Base-by-base conservation (phyloP, 2,329 filamentous ascomycete species). In the Helminthosporium solani region DNA sequence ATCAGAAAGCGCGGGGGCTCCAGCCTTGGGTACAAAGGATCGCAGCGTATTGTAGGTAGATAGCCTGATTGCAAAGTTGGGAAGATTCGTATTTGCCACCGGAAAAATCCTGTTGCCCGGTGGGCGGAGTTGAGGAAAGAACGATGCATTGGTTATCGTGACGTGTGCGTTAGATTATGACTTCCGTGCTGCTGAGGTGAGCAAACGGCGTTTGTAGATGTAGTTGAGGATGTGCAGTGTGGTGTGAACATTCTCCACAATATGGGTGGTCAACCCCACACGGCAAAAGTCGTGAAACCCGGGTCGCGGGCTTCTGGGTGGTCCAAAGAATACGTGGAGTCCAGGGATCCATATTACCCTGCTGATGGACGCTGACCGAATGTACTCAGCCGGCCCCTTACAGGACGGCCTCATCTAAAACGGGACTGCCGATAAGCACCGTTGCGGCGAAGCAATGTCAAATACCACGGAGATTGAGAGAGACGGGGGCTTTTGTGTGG, bases 211-310 rank as follows among this genome's bases (percentile, higher is more conserved):
- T 18, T 34, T 31, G 23, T 27, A 7, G 11, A 48, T 40, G 42
- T 34, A 47, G 44, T 51, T 44, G 49, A 47, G 28, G 16, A 28
- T 25, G 19, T 33, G 31, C 30, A 19, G 25, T 40, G 33, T 46
- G 43, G 47, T 46, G 33, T 46, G 44, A 27, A 28, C 31, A 33
- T 39, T 45, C 49, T 51, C 46, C 44, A 44, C 42, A 43, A 30
- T 48, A 14, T 27, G 43, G 40, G 47, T 50, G 42, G 50, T 37
- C 37, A 46, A 56, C 51, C 53, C 56, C 51, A 56, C 53, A 58
- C 50, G 53, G 55, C 46, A 58, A 53, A 56, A 58, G 51, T 33
- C 33, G 42, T 15, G 41, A 45, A n/a, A 54, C 56, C 56, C 53
- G 53, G 48, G 37, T 49, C 42, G 31, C 45, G 55, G 55, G 49